Conservation (phyloP, 192 early-diverging fungal genomes). For the Rhizophagus clarus region DNA sequence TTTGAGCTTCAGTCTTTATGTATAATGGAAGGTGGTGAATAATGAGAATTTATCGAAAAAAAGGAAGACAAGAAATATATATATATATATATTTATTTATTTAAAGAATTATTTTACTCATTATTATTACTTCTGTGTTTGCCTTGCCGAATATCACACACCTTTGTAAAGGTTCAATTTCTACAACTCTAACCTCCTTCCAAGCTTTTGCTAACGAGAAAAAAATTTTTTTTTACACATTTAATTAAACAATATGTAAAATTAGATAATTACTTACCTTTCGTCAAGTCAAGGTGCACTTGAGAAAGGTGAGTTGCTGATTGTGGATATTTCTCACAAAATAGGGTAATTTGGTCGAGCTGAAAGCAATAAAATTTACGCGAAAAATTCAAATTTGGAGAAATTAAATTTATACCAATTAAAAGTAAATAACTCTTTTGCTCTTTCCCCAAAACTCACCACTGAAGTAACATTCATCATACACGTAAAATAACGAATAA, state of each 20-base stretch:
- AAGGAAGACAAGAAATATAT: not conserved
- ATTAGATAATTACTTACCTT: not conserved
- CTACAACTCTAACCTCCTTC: not conserved
- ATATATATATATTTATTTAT: too few relatives aligned
- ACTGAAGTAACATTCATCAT: not conserved
- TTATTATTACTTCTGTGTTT: not conserved
- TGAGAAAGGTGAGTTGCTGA: not conserved
- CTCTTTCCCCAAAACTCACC: not conserved
- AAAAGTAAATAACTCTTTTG: not conserved
- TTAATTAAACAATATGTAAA: not conserved
- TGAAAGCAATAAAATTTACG: not conserved
- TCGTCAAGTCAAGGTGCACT: conserved; percentile 11
- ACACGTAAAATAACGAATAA: too few relatives aligned
- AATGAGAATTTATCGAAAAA: not conserved
- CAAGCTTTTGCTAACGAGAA: conserved; percentile 9
- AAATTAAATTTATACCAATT: not conserved
- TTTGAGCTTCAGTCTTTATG: not conserved
- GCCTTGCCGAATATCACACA: not conserved
- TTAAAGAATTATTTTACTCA: not conserved
- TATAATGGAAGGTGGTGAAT: not conserved
- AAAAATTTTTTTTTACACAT: not conserved
- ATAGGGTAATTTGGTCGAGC: not conserved
- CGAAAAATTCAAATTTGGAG: not conserved
- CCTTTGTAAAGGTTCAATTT: conserved; percentile 7
- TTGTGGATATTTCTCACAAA: conserved; percentile 18